These are phyloP conservation scores for Penicillium freii DNA, from an alignment of 2,329 filamentous ascomycete species.

Conservation along the genomic window DNA sequence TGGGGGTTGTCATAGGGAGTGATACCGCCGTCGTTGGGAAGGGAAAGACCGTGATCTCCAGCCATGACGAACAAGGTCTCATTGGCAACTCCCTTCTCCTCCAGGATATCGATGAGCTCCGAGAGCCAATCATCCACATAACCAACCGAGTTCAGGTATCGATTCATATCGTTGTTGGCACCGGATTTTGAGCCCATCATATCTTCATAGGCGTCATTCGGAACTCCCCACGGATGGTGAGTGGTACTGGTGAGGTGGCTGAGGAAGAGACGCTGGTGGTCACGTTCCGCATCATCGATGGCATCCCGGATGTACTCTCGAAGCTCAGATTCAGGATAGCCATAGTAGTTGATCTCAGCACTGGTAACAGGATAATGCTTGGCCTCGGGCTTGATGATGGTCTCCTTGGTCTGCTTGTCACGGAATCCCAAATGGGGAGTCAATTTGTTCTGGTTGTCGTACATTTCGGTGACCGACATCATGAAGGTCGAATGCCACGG, in stretches of 20 bases:
- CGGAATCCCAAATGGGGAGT: slow-evolving; percentile 30
- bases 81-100: slow-evolving; percentile 33
- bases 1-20: slow-evolving; percentile 37
- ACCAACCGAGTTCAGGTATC: slow-evolving; percentile 33
- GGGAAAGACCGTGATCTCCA: slow-evolving; percentile 37
- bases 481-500: slow-evolving; percentile 37
- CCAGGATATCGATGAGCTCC: slow-evolving; percentile 30
- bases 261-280: slow-evolving; percentile 34
- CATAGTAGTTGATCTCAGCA: slow-evolving; percentile 34
- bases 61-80: slow-evolving; percentile 37
- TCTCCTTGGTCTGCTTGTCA: slow-evolving; percentile 29
- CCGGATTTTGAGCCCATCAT: slow-evolving; percentile 22
- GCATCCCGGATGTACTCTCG: slow-evolving; percentile 35
- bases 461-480: slow-evolving; percentile 34
- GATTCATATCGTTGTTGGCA: slow-evolving; percentile 26
- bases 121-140: slow-evolving; percentile 35
- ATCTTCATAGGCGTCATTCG: slow-evolving; percentile 26
- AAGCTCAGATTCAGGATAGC: slow-evolving; percentile 33
- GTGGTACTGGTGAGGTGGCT: slow-evolving; percentile 36
- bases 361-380: slow-evolving; percentile 29
- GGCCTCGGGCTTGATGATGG: slow-evolving; percentile 22
- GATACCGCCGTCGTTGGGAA: slow-evolving; percentile 37
- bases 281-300: slow-evolving; percentile 31
- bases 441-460: slow-evolving; percentile 31
- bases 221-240: slow-evolving; percentile 35